Evolutionary conservation across 2,329 filamentous ascomycete species (phyloP), one percentile per base, ranked within the genome.

Genomic region (Ophiostoma piceae): DNA sequence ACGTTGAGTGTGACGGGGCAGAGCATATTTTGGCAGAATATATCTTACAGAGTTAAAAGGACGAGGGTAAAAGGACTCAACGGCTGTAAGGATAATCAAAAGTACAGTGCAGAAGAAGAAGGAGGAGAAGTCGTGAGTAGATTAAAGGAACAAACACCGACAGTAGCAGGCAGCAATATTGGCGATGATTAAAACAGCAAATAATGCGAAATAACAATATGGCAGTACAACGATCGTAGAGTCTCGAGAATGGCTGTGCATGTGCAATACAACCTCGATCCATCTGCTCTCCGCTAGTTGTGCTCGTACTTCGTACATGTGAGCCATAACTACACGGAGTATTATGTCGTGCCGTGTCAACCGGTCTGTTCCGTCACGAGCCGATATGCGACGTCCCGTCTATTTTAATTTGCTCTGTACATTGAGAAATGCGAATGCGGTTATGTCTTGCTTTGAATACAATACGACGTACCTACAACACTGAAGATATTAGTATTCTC

Each of bases 361-460:
- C 26, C 47, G 47, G 47, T 62, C 47, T 67, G 26, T 57, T 67
- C 35, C 26, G 66, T 32, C 62, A 60, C 26, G 35, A 65, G 26
- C 57, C 26, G 57, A 7, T 47, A 47, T 47, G 19, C 19, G 16
- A n/a, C 43, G 16, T 47, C 43, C 43, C 16, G 2, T 47, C 16
- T 47, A 47, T n/a, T 47, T n/a, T 19, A 8, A n/a, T 47, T n/a
- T 8, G 16, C 9, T 3, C 12, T 3, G 9, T 14, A 41, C 9
- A 14, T 14, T 12, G 39, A 29, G 11, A 41, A 3, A 41, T 3
- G 11, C 39, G 11, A 41, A 9, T 12, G 39, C 39, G 43, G 7
- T n/a, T 19, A 19, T 7, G 19, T 19, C 1, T 47, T n/a, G 43
- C 1, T 43, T 7, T 8, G 43, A 47, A n/a, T 19, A 47, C 19